These are phyloP conservation scores for Alnus rubra DNA, from an alignment of 306 rosid species.

Conservation along the genomic window DNA sequence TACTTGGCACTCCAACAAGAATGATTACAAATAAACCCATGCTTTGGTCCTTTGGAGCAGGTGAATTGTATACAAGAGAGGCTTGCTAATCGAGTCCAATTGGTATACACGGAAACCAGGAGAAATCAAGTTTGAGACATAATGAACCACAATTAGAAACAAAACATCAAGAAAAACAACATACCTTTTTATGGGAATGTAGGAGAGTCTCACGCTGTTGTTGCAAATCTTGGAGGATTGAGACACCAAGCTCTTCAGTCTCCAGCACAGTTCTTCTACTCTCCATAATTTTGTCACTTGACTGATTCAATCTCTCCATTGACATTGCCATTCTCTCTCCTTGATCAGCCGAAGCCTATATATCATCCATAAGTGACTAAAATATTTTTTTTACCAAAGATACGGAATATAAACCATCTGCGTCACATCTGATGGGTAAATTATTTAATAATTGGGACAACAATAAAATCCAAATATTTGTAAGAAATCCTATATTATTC, in stretches of 20 bases:
- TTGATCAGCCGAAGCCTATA: conserved; percentile 77
- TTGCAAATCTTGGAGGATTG: conserved; percentile 84
- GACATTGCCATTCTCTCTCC: conserved; percentile 79
- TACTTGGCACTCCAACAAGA: background rate
- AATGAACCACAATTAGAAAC: conserved; percentile 6
- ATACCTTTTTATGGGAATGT: conserved; percentile 71
- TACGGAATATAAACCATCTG: background rate
- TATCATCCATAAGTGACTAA: conserved; percentile 24
- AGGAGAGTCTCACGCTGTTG: conserved; percentile 88
- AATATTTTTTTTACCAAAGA: background rate
- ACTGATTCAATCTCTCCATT: conserved; percentile 68
- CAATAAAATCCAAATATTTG: background rate
- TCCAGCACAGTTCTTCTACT: conserved; percentile 80
- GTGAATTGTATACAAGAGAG: background rate
- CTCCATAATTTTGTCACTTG: conserved; percentile 66
- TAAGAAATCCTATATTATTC: background rate
- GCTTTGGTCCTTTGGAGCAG: background rate
- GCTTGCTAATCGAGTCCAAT: conserved; percentile 11
- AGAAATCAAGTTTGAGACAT: conserved; percentile 9
- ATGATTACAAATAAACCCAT: background rate
- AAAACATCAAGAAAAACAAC: conserved; percentile 17
- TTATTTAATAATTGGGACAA: conserved; percentile 4
- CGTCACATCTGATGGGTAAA: conserved; percentile 26
- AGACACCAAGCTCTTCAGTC: conserved; percentile 82
- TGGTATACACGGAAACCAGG: background rate